Evolutionary conservation across 2,329 filamentous ascomycete genomes (phyloP).

Genomic region (Camptophora hylomeconis): DNA sequence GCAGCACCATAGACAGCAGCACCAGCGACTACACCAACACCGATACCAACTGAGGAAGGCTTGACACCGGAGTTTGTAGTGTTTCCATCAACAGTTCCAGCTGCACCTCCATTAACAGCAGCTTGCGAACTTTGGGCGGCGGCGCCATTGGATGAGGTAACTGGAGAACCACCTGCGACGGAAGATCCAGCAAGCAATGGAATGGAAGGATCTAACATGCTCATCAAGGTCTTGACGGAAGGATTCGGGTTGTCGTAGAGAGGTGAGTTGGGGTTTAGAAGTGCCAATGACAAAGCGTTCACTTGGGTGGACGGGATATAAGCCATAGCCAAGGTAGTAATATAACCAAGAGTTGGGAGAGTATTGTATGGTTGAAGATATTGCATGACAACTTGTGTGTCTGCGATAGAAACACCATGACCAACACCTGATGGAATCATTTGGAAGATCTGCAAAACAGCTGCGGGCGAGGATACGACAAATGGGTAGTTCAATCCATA

Average conservation of each 20-base stretch:
- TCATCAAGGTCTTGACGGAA: constrained; percentile 60
- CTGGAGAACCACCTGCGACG: constrained; percentile 27
- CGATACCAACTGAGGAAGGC: constrained; percentile 49
- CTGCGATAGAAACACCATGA: constrained; percentile 42
- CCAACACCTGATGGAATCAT: constrained; percentile 60
- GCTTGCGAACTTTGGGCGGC: constrained; percentile 27
- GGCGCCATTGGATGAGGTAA: constrained; percentile 18
- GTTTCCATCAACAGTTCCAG: constrained; percentile 36
- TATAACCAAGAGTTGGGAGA: constrained; percentile 54
- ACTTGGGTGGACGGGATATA: constrained; percentile 64
- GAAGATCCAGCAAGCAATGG: constrained; percentile 44
- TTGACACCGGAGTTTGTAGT: constrained; percentile 23
- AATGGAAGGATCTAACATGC: constrained; percentile 73
- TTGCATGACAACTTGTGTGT: constrained; percentile 16
- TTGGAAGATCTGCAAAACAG: constrained; percentile 73
- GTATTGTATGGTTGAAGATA: constrained; percentile 27
- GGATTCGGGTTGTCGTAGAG: constrained; percentile 59
- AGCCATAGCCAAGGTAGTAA: constrained; percentile 66
- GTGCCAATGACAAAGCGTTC: constrained; percentile 51
- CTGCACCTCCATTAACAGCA: constrained; percentile 28
- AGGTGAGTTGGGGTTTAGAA: constrained; percentile 57
- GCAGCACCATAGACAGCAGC: constrained; percentile 81
- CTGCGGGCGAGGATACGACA: constrained; percentile 56
- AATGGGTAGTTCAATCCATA: constrained; percentile 73
- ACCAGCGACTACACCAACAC: constrained; percentile 62